phyloP scores from a whole-genome alignment of 192 early-diverging fungal genomes.

The Entomortierella chlamydospora region DNA sequence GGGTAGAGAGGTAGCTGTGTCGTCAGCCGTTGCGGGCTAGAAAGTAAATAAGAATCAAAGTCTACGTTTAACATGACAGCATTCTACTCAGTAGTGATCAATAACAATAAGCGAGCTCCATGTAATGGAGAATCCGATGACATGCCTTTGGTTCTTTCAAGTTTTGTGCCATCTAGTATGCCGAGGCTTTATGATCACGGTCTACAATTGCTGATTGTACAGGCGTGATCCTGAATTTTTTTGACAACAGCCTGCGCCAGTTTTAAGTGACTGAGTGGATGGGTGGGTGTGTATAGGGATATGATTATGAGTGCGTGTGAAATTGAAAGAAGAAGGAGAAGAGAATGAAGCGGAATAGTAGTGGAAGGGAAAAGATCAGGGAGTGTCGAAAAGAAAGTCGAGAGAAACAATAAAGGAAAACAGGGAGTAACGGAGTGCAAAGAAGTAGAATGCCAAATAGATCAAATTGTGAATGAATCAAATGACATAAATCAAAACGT shows the following conservation, averaged over 20 bases:
- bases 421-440: background rate
- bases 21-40: conserved; percentile 12
- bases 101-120: too few species aligned
- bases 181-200: background rate
- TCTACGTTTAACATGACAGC: background rate
- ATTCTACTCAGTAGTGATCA: too few species aligned
- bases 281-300: too few species aligned
- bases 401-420: background rate
- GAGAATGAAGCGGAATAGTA: background rate
- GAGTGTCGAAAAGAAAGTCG: too few species aligned
- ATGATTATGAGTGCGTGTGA: background rate
- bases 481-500: background rate
- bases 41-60: background rate
- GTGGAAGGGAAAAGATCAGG: background rate
- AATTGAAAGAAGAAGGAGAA: background rate
- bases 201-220: background rate
- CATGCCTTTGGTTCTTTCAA: conserved; percentile 14
- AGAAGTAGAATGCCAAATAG: background rate
- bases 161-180: conserved; percentile 7
- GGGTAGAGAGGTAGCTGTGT: background rate
- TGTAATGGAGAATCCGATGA: too few species aligned
- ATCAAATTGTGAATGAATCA: background rate
- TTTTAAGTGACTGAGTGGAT: background rate
- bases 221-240: background rate
- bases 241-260: background rate